Percentiles rank a stretch among this genome's conserved stretches.
Evolutionary conservation across 192 early-diverging fungal species (phyloP).

Genomic region (Linnemannia hyalina): DNA sequence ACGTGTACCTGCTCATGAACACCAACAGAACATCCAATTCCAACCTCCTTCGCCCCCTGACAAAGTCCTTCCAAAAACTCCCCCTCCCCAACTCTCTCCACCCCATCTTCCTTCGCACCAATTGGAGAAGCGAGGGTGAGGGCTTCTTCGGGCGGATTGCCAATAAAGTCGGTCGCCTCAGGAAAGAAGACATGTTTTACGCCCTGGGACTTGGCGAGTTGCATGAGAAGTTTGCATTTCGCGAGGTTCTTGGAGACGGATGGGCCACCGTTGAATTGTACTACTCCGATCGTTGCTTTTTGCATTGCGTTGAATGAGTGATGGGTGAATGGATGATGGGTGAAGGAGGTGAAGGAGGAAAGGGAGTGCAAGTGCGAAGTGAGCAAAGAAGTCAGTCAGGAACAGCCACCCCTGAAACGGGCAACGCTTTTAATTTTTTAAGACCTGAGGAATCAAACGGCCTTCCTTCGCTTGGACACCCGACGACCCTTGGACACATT

Average conservation of each 20-base stretch:
- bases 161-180: slow-evolving; percentile 87
- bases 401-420: not conserved
- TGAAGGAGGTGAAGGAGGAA: not conserved
- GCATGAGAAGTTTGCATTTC: slow-evolving; percentile 71
- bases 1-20: slow-evolving; percentile 75
- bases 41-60: slow-evolving; percentile 66
- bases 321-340: not conserved
- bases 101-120: not conserved
- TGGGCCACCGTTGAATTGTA: slow-evolving; percentile 78
- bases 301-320: slow-evolving; percentile 13
- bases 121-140: slow-evolving; percentile 54
- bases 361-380: not conserved
- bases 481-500: not conserved
- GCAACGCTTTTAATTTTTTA: not conserved
- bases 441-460: not conserved
- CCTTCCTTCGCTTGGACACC: slow-evolving; percentile 27
- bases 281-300: slow-evolving; percentile 67
- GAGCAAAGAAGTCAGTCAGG: not conserved
- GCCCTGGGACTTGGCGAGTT: slow-evolving; percentile 68
- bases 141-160: slow-evolving; percentile 64
- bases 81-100: not conserved
- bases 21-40: slow-evolving; percentile 82
- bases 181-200: slow-evolving; percentile 85
- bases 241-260: slow-evolving; percentile 69
- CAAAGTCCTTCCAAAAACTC: slow-evolving; percentile 74